Evolutionary conservation across 306 rosid genomes (phyloP).

Genomic region (Gastrolobium villosum): DNA sequence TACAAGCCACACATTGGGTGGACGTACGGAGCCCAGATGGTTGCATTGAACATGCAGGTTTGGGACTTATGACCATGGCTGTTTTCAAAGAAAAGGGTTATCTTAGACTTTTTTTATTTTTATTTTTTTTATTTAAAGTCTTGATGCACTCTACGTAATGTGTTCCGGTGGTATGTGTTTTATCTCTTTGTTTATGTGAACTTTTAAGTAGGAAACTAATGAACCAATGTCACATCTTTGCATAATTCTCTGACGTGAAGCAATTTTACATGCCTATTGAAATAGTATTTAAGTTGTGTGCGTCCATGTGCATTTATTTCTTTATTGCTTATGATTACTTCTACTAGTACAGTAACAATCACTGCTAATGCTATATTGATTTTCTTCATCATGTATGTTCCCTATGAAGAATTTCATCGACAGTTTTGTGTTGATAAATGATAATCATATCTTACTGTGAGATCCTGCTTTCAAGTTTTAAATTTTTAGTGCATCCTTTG

Average conservation of each 20-base stretch:
- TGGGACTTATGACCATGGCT: slow-evolving; percentile 25
- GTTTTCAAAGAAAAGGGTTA: slow-evolving; percentile 1
- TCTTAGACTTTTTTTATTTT: neutral
- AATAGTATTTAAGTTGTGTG: slow-evolving; percentile 9
- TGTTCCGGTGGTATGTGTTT: neutral
- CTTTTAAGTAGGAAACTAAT: slow-evolving; percentile 1
- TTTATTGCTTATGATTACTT: slow-evolving; percentile 14
- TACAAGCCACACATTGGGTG: slow-evolving; percentile 81
- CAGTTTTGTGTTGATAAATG: neutral
- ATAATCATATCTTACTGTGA: neutral
- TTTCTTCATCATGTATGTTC: neutral
- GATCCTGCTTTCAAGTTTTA: slow-evolving; percentile 16
- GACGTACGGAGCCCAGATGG: slow-evolving; percentile 93
- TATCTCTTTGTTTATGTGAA: slow-evolving; percentile 17
- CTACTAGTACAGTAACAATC: neutral
- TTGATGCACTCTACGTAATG: neutral
- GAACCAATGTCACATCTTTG: neutral
- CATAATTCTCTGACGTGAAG: neutral
- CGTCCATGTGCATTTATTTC: slow-evolving; percentile 5
- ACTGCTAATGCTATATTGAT: neutral
- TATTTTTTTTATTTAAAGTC: neutral
- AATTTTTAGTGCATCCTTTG: neutral
- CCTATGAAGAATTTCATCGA: neutral
- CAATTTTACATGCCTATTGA: slow-evolving; percentile 3
- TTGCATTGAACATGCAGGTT: slow-evolving; percentile 94